Percentiles rank a stretch among this genome's conserved stretches.
These are phyloP conservation scores for Camellia granthamiana DNA, from an alignment of 148 eudicot species.

Conservation along the genomic window DNA sequence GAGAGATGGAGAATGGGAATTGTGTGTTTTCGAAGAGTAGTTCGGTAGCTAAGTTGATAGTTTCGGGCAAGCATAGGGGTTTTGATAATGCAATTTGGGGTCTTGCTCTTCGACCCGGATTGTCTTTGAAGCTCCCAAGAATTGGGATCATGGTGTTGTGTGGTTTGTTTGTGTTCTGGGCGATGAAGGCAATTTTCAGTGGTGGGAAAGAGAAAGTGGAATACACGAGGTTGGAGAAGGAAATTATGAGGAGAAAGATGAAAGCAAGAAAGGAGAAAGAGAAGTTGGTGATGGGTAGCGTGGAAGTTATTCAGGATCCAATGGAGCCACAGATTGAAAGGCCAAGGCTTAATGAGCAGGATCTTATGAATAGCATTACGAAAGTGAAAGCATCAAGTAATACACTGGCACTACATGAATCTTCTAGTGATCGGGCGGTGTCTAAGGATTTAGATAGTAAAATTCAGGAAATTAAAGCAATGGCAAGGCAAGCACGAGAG, in stretches of 20 bases:
- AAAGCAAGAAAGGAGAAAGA: constrained; percentile 58
- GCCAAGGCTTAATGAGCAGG: constrained; percentile 62
- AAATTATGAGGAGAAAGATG: constrained; percentile 77
- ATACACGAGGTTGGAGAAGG: constrained; percentile 53
- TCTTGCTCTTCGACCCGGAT: constrained; percentile 18
- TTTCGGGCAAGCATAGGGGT: constrained; percentile 24
- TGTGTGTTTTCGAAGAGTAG: constrained; percentile 47
- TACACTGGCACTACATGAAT: constrained; percentile 20
- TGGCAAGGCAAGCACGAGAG: constrained; percentile 78
- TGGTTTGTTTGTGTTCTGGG: constrained; percentile 49
- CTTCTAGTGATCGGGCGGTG: not conserved
- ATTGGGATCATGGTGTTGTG: constrained; percentile 48
- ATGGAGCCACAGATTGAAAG: constrained; percentile 32
- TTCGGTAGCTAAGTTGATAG: constrained; percentile 57
- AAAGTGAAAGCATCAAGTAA: constrained; percentile 35
- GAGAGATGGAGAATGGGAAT: constrained; percentile 59
- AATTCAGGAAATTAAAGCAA: constrained; percentile 41
- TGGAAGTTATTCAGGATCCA: constrained; percentile 56
- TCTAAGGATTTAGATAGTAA: constrained; percentile 29
- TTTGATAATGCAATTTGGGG: constrained; percentile 32
- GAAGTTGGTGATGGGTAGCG: constrained; percentile 42
- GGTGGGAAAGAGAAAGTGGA: constrained; percentile 31
- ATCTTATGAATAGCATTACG: constrained; percentile 49
- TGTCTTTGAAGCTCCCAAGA: constrained; percentile 31
- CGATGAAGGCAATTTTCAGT: constrained; percentile 32